Percentiles rank a stretch among this genome's conserved stretches.
These are phyloP conservation scores for Phytophthora meadii DNA, from an alignment of 352 stramenopile species.

Conservation along the genomic window DNA sequence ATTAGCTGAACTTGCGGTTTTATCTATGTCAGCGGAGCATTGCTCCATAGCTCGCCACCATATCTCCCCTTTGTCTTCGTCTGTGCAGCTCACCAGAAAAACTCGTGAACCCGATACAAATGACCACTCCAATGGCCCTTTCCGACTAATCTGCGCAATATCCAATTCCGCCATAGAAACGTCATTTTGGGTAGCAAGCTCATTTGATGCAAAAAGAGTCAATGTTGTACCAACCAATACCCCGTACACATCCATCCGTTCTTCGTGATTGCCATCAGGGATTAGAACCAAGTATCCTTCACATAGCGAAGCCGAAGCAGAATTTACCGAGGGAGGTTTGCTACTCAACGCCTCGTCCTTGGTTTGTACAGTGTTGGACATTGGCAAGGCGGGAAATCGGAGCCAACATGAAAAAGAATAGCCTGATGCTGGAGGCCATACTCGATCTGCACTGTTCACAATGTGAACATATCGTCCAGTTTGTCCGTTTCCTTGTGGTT, in stretches of 20 bases:
- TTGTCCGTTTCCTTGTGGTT: conserved; percentile 54
- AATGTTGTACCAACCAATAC: conserved; percentile 70
- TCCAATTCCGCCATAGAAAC: conserved; percentile 47
- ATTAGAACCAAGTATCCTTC: conserved; percentile 61
- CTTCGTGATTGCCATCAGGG: conserved; percentile 46
- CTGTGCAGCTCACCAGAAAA: conserved; percentile 42
- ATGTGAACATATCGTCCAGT: conserved; percentile 72
- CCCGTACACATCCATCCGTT: conserved; percentile 50
- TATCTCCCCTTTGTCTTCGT: conserved; percentile 48
- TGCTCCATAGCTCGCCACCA: conserved; percentile 71
- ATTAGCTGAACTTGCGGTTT: not conserved
- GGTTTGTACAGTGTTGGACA: not conserved
- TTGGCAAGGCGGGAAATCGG: conserved; percentile 44
- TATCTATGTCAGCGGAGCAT: conserved; percentile 45
- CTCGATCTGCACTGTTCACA: conserved; percentile 60
- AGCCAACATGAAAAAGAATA: conserved; percentile 86
- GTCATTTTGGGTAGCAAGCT: conserved; percentile 41
- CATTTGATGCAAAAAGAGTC: conserved; percentile 58
- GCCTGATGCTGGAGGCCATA: conserved; percentile 74
- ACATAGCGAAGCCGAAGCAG: conserved; percentile 54
- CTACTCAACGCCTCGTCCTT: not conserved
- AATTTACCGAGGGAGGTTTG: not conserved
- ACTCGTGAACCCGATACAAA: conserved; percentile 54
- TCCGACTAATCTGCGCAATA: conserved; percentile 49
- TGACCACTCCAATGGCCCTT: conserved; percentile 46